Evolutionary conservation across 78 protist species (phyloP).

Genomic region (Monosiga brevicollis): DNA sequence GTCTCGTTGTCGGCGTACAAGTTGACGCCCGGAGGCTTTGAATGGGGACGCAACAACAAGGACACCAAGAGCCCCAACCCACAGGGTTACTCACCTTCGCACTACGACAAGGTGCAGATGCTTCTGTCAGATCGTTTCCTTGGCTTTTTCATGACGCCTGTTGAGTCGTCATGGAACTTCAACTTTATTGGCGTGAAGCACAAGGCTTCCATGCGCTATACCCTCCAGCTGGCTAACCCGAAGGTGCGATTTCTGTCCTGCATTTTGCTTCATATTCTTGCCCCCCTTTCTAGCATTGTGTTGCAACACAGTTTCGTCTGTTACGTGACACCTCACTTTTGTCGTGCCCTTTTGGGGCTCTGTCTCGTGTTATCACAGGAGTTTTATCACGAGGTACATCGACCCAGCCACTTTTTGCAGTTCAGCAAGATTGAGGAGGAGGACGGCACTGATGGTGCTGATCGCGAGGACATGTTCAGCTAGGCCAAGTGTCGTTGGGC

Average conservation of each 20-base stretch:
- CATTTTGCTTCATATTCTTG: not conserved
- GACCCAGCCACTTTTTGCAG: conserved; percentile 61
- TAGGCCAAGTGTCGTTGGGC: not conserved
- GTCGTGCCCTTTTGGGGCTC: not conserved
- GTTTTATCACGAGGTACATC: conserved; percentile 94
- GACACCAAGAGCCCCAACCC: conserved; percentile 72
- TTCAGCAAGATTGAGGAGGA: conserved; percentile 7
- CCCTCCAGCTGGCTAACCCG: conserved; percentile 84
- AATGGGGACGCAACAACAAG: conserved; percentile 89
- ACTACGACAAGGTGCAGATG: conserved; percentile 88
- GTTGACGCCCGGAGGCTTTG: conserved; percentile 83
- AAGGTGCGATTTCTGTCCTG: conserved; percentile 2
- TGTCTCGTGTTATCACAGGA: conserved; percentile 1
- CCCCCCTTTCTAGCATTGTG: not conserved
- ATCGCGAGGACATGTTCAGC: conserved; percentile 14
- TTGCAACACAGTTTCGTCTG: not conserved
- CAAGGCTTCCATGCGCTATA: conserved; percentile 78
- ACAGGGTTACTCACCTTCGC: conserved; percentile 79
- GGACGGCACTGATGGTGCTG: not conserved
- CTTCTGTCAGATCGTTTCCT: conserved; percentile 84
- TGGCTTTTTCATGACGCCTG: conserved; percentile 96
- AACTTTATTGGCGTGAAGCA: conserved; percentile 93
- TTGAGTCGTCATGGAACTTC: conserved; percentile 90
- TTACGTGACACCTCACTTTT: not conserved
- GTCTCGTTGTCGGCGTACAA: conserved; percentile 86